Percentiles rank a stretch among this genome's conserved stretches.
phyloP scores from a whole-genome alignment of 306 rosid genomes.

The Lathyrus tuberosus region DNA sequence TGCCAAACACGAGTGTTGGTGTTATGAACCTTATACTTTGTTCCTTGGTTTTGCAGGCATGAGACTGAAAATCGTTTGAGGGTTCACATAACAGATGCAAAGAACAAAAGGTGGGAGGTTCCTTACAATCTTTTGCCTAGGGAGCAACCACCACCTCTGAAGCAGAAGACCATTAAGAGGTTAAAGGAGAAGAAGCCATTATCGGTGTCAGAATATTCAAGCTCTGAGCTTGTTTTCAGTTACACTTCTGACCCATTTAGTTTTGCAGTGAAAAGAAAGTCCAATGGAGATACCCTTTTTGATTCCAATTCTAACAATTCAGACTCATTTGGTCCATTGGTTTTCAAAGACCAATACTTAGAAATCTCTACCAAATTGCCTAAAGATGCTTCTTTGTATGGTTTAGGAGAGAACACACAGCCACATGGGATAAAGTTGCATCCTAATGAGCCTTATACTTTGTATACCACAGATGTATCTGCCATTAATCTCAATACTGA shows the following conservation, averaged over 20 bases:
- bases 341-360: constrained; percentile 84
- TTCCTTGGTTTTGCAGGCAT: constrained; percentile 51
- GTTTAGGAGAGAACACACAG: constrained; percentile 86
- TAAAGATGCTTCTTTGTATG: constrained; percentile 68
- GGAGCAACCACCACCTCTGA: constrained; percentile 56
- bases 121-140: constrained; percentile 79
- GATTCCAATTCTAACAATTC: neutral
- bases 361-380: constrained; percentile 80
- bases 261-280: constrained; percentile 70
- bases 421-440: constrained; percentile 76
- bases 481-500: constrained; percentile 80
- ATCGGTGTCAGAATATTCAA: constrained; percentile 44
- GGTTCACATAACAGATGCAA: constrained; percentile 76
- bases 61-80: constrained; percentile 72
- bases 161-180: constrained; percentile 40
- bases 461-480: constrained; percentile 67
- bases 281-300: constrained; percentile 75
- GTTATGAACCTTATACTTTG: neutral
- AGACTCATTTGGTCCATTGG: constrained; percentile 59
- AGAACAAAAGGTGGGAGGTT: constrained; percentile 86
- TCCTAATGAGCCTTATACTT: constrained; percentile 77
- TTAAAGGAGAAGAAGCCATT: constrained; percentile 42
- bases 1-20: no score
- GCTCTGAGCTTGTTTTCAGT: constrained; percentile 63
- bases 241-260: constrained; percentile 74